These are phyloP conservation scores for Cryptosporidium bovis DNA, from an alignment of 169 alveolate species.

Conservation along the genomic window DNA sequence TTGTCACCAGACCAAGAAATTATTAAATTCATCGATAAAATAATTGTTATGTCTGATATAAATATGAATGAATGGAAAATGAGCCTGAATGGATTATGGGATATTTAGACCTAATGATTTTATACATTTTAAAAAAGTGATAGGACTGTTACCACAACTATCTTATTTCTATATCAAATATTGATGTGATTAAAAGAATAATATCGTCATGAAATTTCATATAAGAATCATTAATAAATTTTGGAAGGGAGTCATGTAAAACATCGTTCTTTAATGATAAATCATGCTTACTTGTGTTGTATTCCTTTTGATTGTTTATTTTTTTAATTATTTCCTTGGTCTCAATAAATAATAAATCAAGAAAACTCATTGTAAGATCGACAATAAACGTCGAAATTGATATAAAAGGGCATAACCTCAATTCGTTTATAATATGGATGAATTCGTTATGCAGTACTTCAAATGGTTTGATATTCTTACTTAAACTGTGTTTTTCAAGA, in stretches of 20 bases:
- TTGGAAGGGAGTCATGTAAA: no score
- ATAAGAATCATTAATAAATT: not conserved
- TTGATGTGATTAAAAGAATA: constrained; percentile 5
- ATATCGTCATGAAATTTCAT: not conserved
- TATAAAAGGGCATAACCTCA: constrained; percentile 34
- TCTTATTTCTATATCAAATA: not conserved
- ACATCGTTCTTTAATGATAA: not conserved
- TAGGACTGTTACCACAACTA: not conserved
- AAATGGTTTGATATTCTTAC: constrained; percentile 17
- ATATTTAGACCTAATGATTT: constrained; percentile 6
- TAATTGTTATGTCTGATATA: not conserved
- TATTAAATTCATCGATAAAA: not conserved
- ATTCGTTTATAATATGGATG: constrained; percentile 20
- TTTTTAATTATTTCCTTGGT: constrained; percentile 9
- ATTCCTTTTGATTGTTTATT: not conserved
- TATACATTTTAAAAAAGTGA: not conserved
- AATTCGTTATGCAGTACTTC: constrained; percentile 26
- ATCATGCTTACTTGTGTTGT: not conserved
- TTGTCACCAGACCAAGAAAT: not conserved
- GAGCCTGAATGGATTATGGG: constrained; percentile 13
- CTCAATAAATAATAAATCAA: not conserved
- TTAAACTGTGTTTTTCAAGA: not conserved
- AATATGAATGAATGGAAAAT: constrained; percentile 34
- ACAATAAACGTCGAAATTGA: constrained; percentile 16
- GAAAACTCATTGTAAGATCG: constrained; percentile 22